Conservation (phyloP, 2,329 filamentous ascomycete genomes). For the Leptographium procerum region DNA sequence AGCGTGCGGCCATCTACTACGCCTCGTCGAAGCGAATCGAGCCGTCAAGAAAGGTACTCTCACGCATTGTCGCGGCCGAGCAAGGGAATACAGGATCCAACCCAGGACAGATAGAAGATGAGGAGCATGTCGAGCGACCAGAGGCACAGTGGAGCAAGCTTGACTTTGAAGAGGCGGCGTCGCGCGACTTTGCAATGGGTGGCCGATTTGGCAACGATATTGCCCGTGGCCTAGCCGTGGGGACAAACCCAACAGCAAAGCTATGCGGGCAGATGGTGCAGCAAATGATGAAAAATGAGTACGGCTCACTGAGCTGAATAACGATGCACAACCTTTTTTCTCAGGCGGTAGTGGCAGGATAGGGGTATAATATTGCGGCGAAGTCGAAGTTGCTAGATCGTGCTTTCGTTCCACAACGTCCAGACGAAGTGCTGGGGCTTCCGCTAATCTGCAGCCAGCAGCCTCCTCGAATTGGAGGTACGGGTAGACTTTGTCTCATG, state of each 20-base stretch:
- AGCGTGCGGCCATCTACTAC: constrained; percentile 55
- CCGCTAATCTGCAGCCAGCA: too few species aligned
- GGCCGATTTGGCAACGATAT: constrained; percentile 55
- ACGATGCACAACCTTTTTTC: background rate
- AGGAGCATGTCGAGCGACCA: constrained; percentile 1
- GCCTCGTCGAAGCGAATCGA: constrained; percentile 37
- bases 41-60: background rate
- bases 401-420: background rate
- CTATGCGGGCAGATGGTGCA: constrained; percentile 58
- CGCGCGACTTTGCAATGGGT: constrained; percentile 51
- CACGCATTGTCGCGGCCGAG: background rate
- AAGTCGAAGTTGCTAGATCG: background rate
- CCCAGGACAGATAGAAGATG: too few species aligned
- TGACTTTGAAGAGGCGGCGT: constrained; percentile 51
- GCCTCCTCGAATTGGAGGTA: background rate
- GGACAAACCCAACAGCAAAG: constrained; percentile 57
- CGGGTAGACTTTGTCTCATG: background rate
- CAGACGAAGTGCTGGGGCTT: background rate
- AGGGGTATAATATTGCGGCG: background rate
- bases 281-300: constrained; percentile 60
- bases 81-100: too few species aligned
- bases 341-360: background rate
- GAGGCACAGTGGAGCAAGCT: constrained; percentile 40
- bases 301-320: constrained; percentile 28
- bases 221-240: constrained; percentile 52